These are phyloP conservation scores for Geoglossum glabrum DNA, from an alignment of 495 filamentous ascomycete genomes.

Conservation along the genomic window DNA sequence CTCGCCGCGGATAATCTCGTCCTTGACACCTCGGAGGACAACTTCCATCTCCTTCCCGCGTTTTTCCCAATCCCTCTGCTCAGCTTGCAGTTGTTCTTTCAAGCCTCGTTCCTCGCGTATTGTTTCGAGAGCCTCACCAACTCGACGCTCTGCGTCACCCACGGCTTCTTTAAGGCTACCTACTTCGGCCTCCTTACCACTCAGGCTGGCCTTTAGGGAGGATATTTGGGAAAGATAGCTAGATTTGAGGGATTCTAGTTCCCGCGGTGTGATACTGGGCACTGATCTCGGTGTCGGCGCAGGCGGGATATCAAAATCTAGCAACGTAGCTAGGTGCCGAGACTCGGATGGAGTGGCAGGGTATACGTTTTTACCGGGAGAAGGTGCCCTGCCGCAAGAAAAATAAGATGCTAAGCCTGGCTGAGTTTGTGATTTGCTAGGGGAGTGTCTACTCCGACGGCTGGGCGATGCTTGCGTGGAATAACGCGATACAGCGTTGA, in stretches of 20 bases:
- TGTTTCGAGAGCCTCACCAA: constrained; percentile 64
- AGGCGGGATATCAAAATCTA: constrained; percentile 87
- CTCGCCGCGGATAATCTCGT: constrained; percentile 59
- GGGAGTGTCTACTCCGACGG: constrained; percentile 23
- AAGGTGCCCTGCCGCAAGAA: constrained; percentile 24
- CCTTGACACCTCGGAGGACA: constrained; percentile 55
- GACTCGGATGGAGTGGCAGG: constrained; percentile 26
- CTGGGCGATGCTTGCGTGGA: constrained; percentile 14
- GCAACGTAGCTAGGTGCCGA: constrained; percentile 36
- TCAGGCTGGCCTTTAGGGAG: constrained; percentile 69
- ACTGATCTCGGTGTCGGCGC: constrained; percentile 79
- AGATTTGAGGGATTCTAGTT: constrained; percentile 82
- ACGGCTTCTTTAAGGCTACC: constrained; percentile 67
- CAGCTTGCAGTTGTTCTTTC: constrained; percentile 50
- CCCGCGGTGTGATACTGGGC: constrained; percentile 74
- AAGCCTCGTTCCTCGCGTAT: constrained; percentile 49
- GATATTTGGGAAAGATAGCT: constrained; percentile 75
- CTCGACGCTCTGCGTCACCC: constrained; percentile 73
- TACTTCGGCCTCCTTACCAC: constrained; percentile 80
- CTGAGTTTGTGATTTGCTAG: constrained; percentile 22
- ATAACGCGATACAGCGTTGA: constrained; percentile 29
- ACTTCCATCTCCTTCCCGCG: constrained; percentile 68
- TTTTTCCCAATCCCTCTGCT: constrained; percentile 66
- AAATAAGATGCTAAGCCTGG: constrained; percentile 24
- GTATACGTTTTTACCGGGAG: constrained; percentile 19